Evolutionary conservation across 331 rosid genomes (phyloP).

Genomic region (Malus hybrid): DNA sequence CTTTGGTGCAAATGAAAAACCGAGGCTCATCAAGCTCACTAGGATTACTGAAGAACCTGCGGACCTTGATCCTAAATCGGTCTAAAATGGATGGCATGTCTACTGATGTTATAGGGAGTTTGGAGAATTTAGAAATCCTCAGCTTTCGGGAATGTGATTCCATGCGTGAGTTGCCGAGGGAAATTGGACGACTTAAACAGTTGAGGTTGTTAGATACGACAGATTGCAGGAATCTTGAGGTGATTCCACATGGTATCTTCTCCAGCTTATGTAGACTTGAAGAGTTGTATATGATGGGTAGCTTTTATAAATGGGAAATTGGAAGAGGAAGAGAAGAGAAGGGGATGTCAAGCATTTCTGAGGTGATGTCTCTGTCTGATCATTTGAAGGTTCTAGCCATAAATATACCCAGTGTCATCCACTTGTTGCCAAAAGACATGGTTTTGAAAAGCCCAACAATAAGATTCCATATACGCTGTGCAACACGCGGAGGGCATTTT

Average conservation of each 20-base stretch:
- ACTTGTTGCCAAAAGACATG: background rate
- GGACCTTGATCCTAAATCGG: background rate
- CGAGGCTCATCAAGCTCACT: background rate
- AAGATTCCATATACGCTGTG: no score
- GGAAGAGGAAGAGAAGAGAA: background rate
- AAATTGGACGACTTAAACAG: background rate
- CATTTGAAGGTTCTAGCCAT: background rate
- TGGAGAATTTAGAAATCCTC: background rate
- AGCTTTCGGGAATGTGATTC: accelerated
- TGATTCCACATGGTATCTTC: background rate
- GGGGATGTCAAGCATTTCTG: background rate
- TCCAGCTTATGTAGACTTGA: background rate
- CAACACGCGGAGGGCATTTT: no score
- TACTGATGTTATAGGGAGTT: background rate
- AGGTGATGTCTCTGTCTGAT: background rate
- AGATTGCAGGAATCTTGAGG: accelerated
- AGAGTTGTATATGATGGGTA: accelerated
- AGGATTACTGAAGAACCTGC: background rate
- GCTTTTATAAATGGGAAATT: background rate
- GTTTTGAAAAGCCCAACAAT: background rate
- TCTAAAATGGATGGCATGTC: background rate
- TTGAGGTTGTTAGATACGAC: background rate
- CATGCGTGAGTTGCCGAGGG: background rate
- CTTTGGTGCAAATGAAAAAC: accelerated
- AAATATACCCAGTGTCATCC: background rate